Evolutionary conservation across 805 yeast species (phyloP), one percentile per base, ranked within the genome.

Genomic region (Ogataea polymorpha): DNA sequence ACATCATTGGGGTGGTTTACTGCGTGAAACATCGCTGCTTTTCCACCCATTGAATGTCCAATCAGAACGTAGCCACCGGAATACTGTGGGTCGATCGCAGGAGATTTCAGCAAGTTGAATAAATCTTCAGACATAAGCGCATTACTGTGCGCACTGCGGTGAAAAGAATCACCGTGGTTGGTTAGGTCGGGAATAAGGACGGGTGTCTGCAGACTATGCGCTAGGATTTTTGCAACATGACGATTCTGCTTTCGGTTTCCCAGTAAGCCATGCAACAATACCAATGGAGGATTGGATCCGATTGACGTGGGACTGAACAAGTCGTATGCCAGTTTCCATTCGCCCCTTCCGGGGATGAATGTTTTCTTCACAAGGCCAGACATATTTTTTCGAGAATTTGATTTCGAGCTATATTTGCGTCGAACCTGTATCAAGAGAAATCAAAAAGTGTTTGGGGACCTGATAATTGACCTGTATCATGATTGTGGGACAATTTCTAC

Each of bases 11-110:
- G 91, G 27, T 75, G 68, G 38, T 85, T 66, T 39, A 93, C 62
- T 0, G 87, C 84, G 18, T 84, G 71, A 0, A 88, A 82, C 96
- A 93, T 87, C 11, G 85, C 96, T 0, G 89, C 75, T 56, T 93
- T 90, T 3, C 96, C 98, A 4, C 99, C 99, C 93, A 86, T 83
- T 0, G 91, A 84, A 58, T 85, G 93, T 1, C 95, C 95, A 39
- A 65, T 48, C 14, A 84, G 60, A 15, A 84, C 51, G 13, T 82
- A 74, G 1, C 81, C 79, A 37, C 70, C 67, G n/a, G 45, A 31
- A 18, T 44, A 41, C 9, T 31, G 15, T 6, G 10, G 17, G 5
- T 7, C 12, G 14, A 39, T 14, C 8, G 42, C 40, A 3, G 49
- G 44, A 17, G 50, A 32, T 2, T 44, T 31, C 6, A 54, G 43